Evolutionary conservation across 257 asterid species (phyloP), one percentile per base, ranked within the genome.

Genomic region (Nicotiana benthamiana): DNA sequence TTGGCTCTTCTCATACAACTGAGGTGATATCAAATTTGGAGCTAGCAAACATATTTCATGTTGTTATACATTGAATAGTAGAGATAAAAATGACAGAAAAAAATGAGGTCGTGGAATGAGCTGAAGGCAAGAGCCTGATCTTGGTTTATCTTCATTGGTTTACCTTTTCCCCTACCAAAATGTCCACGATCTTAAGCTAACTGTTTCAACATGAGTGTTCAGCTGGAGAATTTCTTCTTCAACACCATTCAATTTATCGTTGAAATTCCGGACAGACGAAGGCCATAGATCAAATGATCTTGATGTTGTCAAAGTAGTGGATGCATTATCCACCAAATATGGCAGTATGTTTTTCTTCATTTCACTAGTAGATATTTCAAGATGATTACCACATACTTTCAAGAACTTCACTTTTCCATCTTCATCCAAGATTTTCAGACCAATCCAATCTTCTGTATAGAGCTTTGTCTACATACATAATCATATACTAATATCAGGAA

Each of bases 381-480:
- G 98, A 87, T 93, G 99, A 22, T 77, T 65, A 11, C 98, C 97
- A 3, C 88, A 53, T 46, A 88, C 90, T 18, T 84, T 92, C 36
- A 92, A 82, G 48, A 89, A 93, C 87, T 89, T 90, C 86, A 95
- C 98, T 79, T 90, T 93, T 83, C 98, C 97, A 65, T 93, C 94
- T 87, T 92, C 93, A 52, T 93, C 95, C 88, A 95, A 83, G 2
- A 86, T 79, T 84, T 81, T 91, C 90, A 93, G 85, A 68, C 99
- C 99, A 32, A 95, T 95, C 99, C 93, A 92, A 82, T 95, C 97
- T 85, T 95, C 98, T 1, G 68, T 90, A 70, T 95, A 92, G 2
- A 95, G 90, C 57, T 86, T 79, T 62, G 98, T 95, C 98, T 95
- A 90, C 87, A 88, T 34, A 36, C 72, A 70, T 64, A 46, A 48